phyloP scores from a whole-genome alignment of 192 early-diverging fungal genomes.

The Coemansia javaensis region DNA sequence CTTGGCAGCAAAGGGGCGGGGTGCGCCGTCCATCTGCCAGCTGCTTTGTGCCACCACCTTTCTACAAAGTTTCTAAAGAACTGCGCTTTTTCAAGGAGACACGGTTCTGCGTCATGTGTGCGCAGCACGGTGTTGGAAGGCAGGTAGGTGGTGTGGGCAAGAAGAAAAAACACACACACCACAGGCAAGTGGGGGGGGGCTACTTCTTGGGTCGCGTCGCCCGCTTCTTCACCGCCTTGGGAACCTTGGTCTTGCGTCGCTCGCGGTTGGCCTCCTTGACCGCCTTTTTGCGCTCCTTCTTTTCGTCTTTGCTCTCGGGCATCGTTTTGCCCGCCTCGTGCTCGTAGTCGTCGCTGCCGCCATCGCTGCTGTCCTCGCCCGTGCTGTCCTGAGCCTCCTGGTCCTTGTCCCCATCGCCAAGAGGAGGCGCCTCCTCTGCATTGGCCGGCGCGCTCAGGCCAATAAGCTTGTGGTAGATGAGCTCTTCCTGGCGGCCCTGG shows the following conservation, averaged over 20 bases:
- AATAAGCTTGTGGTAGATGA: slow-evolving; percentile 51
- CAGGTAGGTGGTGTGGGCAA: no score
- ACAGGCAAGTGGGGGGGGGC: no score
- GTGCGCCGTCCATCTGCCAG: no score
- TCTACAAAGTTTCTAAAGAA: no score
- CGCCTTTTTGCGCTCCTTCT: slow-evolving; percentile 81
- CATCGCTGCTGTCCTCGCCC: slow-evolving; percentile 34
- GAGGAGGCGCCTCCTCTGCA: not conserved
- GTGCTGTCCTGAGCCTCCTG: slow-evolving; percentile 20
- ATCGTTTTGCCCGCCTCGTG: slow-evolving; percentile 62
- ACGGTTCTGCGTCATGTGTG: no score
- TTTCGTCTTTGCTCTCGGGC: slow-evolving; percentile 82
- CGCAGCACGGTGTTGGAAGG: no score
- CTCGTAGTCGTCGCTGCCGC: no score
- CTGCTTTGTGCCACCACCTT: no score
- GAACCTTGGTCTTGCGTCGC: slow-evolving; percentile 88
- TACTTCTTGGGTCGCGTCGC: slow-evolving; percentile 8
- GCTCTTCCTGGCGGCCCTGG: slow-evolving; percentile 65
- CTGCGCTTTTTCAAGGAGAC: no score
- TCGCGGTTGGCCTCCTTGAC: slow-evolving; percentile 89
- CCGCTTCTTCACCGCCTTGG: slow-evolving; percentile 94
- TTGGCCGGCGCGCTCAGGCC: slow-evolving; percentile 41
- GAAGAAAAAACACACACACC: no score
- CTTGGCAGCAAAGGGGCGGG: no score
- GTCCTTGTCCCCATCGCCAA: not conserved